These are phyloP conservation scores for Gloeopeniophorella convolvens DNA, from an alignment of 768 basidiomycete genomes.

Conservation along the genomic window DNA sequence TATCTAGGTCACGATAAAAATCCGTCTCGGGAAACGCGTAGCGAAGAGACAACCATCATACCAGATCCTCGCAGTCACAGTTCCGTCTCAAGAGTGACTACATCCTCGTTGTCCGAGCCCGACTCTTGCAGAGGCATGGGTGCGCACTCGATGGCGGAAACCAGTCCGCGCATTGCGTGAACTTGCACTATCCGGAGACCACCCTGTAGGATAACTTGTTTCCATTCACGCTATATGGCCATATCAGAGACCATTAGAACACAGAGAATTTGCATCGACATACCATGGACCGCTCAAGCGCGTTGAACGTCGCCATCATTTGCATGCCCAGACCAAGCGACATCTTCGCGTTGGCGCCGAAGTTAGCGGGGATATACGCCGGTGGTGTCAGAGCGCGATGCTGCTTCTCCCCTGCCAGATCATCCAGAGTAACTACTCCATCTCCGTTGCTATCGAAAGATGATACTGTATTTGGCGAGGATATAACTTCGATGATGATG, in stretches of 20 bases:
- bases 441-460: not conserved
- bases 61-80: too few species aligned
- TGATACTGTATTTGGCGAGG: not conserved
- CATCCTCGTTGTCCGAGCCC: too few species aligned
- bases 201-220: not conserved
- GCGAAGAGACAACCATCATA: too few species aligned
- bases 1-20: too few species aligned
- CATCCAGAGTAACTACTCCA: conserved; percentile 1
- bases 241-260: not conserved
- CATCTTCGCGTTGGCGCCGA: conserved; percentile 8
- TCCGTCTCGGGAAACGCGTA: too few species aligned
- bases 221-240: not conserved
- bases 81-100: too few species aligned
- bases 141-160: conserved; percentile 9
- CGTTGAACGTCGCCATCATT: conserved; percentile 17
- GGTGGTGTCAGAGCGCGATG: conserved; percentile 2
- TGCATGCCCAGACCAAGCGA: conserved; percentile 13
- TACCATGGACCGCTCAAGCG: conserved; percentile 13
- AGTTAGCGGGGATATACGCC: conserved; percentile 10
- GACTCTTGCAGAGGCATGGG: too few species aligned
- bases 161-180: conserved; percentile 4
- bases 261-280: not conserved
- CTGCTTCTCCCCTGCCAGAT: not conserved
- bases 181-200: not conserved
- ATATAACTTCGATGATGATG: conserved; percentile 8